These are phyloP conservation scores for Phytophthora sojae DNA, from an alignment of 352 stramenopile genomes.

Conservation along the genomic window DNA sequence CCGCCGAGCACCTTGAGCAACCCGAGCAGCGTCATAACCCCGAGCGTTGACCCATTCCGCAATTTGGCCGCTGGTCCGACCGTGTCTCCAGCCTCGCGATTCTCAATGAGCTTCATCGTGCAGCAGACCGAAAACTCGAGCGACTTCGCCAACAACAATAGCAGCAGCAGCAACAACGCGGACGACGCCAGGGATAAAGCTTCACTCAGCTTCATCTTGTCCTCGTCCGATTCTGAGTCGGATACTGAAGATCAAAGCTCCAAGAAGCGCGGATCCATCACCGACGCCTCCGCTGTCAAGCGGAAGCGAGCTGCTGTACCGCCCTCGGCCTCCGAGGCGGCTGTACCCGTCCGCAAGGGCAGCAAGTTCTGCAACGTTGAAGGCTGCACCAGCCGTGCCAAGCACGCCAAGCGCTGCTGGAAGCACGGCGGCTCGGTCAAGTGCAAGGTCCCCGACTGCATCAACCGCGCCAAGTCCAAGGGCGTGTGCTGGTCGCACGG, in stretches of 20 bases:
- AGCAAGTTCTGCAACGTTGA: conserved; percentile 64
- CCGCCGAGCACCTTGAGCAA: conserved; percentile 23
- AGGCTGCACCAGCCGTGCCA: conserved; percentile 50
- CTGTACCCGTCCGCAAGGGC: conserved; percentile 33
- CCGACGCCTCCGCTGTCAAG: conserved; percentile 8
- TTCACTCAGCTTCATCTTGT: conserved; percentile 44
- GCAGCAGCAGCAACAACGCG: too few relatives aligned
- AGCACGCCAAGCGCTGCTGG: conserved; percentile 64
- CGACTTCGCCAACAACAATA: conserved; percentile 1
- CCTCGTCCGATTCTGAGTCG: conserved; percentile 38
- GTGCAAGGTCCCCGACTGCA: conserved; percentile 64
- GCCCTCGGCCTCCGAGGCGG: conserved; percentile 7
- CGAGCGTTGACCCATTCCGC: conserved; percentile 18
- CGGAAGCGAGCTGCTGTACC: conserved; percentile 15
- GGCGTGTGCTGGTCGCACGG: conserved; percentile 69
- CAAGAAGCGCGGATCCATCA: conserved; percentile 9
- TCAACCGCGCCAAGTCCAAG: conserved; percentile 69
- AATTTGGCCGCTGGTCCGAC: conserved; percentile 31
- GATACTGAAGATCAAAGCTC: conserved; percentile 18
- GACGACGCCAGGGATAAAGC: conserved; percentile 36
- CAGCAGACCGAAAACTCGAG: conserved; percentile 27
- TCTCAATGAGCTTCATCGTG: conserved; percentile 11
- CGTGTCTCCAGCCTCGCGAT: conserved; percentile 25
- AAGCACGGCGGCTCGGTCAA: conserved; percentile 62
- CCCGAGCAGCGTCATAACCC: conserved; percentile 29